Evolutionary conservation across 371 early-diverging fungal species (phyloP), one percentile per base, ranked within the genome.

Genomic region (Mortierella sp.): DNA sequence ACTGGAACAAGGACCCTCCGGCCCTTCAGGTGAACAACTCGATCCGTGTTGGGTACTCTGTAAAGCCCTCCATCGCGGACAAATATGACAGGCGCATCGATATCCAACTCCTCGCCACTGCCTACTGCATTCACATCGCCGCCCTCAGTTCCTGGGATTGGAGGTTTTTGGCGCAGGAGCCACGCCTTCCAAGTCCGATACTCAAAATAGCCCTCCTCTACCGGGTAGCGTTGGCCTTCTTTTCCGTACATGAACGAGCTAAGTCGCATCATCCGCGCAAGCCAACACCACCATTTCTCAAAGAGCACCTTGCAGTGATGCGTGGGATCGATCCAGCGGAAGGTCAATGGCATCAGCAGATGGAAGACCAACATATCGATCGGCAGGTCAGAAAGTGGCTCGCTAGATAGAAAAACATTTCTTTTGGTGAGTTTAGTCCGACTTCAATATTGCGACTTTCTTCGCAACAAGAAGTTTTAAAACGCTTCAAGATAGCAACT

Each of bases 241-340:
- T 31, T 43, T 11, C 94, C 94, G 72, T 95, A 88, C 81, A 97
- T 80, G 64, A 93, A 95, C n/a, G 91, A 87, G 3, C 92, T 83
- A 28, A 97, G 68, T 1, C 95, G 87, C 28, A 94, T 78, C 14
- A 60, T 54, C 6, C 81, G 80, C 12, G 93, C 87, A 0, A 86
- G 80, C 31, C 80, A 56, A 14, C 78, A 72, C 86, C 91, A 93
- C 89, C 92, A 92, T 24, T 53, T 50, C 5, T 72, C 65, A 43
- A 92, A 82, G 15, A 82, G 44, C 17, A 58, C 64, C 41, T 80
- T 78, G 49, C 60, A 55, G 5, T 34, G 41, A n/a, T 61, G 34
- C n/a, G 56, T 27, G 8, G 91, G 90, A 17, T 86, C 59, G 9
- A 90, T 64, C 69, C 81, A 81, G 1, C 64, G 66, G 6, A 90